Conservation (phyloP, 2,329 filamentous ascomycete species). For the Fonsecaea nubica region DNA sequence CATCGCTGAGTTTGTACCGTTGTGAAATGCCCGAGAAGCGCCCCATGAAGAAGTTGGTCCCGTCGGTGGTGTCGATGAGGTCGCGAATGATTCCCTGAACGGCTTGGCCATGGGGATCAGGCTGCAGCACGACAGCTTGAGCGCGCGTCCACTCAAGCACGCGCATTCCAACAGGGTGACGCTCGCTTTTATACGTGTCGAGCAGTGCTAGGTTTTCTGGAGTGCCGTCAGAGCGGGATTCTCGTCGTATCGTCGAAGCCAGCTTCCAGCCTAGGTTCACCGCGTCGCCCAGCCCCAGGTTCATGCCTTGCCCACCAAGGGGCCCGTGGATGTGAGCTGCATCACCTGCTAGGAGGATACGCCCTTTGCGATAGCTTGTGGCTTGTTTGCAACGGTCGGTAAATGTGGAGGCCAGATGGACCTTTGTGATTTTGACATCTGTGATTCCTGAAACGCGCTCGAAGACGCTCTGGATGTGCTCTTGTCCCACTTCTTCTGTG, state of each 20-base stretch:
- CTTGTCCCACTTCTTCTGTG: conserved; percentile 35
- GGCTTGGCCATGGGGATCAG: conserved; percentile 42
- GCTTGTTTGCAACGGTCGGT: conserved; percentile 29
- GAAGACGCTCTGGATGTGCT: conserved; percentile 38
- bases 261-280: conserved; percentile 49
- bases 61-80: conserved; percentile 27
- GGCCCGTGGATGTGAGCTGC: conserved; percentile 46
- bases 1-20: conserved; percentile 42
- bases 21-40: conserved; percentile 47
- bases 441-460: conserved; percentile 23
- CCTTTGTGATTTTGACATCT: conserved; percentile 25
- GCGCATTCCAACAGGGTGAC: conserved; percentile 42
- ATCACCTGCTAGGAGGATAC: conserved; percentile 46
- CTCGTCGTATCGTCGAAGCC: conserved; percentile 38
- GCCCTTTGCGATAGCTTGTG: conserved; percentile 41
- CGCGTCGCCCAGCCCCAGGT: conserved; percentile 46
- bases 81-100: conserved; percentile 32
- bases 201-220: conserved; percentile 37
- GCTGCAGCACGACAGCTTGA: conserved; percentile 45
- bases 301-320: conserved; percentile 45
- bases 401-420: conserved; percentile 25
- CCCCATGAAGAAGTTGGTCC: conserved; percentile 35
- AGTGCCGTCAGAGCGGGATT: conserved; percentile 21
- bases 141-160: conserved; percentile 50
- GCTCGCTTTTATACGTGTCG: conserved; percentile 45